Evolutionary conservation across 2,329 filamentous ascomycete species (phyloP).

Genomic region (Aspergillus sp.): DNA sequence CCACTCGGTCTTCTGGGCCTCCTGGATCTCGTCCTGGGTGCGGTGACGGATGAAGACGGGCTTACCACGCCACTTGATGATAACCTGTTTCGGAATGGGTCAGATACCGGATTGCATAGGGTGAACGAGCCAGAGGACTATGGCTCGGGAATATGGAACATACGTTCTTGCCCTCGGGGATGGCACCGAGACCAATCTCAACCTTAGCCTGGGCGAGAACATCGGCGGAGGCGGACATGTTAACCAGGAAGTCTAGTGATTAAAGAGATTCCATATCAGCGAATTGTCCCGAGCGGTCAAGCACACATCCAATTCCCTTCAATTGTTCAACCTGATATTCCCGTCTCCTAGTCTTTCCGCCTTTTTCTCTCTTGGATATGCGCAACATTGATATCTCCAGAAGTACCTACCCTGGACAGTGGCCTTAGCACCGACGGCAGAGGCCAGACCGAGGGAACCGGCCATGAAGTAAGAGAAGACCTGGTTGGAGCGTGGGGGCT

Average conservation of each 20-base stretch:
- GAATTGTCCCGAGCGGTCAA: constrained; percentile 11
- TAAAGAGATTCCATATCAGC: constrained; percentile 30
- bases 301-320: constrained; percentile 7
- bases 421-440: constrained; percentile 92
- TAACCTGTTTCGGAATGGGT: constrained; percentile 62
- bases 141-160: constrained; percentile 39
- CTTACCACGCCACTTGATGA: constrained; percentile 99
- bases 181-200: constrained; percentile 87
- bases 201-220: constrained; percentile 99
- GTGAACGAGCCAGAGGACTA: neutral
- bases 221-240: constrained; percentile 99
- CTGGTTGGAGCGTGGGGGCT: constrained; percentile 71
- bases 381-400: constrained; percentile 10
- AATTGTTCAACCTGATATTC: neutral
- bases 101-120: constrained; percentile 6
- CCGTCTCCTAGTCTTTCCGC: constrained; percentile 1
- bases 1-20: constrained; percentile 87
- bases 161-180: constrained; percentile 99
- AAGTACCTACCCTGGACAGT: constrained; percentile 85
- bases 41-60: constrained; percentile 99
- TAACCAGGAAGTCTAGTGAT: constrained; percentile 89
- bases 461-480: constrained; percentile 99
- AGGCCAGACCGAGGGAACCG: constrained; percentile 87
- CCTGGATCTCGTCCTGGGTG: constrained; percentile 86
- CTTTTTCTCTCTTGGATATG: neutral